A percentile compares a stretch with the other conserved stretches of the same genome.
These are phyloP conservation scores for Hirschfeldia incana DNA, from an alignment of 345 rosid genomes.

Conservation along the genomic window DNA sequence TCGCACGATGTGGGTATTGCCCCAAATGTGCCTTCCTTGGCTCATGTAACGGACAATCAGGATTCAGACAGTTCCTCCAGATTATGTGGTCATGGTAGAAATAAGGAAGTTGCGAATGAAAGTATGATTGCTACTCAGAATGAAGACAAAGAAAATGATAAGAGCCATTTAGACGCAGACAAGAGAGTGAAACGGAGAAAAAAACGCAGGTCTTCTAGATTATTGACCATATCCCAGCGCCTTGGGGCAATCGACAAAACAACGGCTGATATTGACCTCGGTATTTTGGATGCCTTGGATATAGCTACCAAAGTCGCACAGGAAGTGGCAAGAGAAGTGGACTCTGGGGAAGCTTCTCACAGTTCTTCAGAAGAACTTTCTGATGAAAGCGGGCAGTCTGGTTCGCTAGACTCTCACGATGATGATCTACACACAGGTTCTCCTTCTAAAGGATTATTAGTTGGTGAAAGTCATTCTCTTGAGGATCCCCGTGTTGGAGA, in stretches of 20 bases:
- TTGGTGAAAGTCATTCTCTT: conserved; percentile 47
- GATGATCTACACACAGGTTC: conserved; percentile 35
- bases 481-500: conserved; percentile 44
- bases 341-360: conserved; percentile 59
- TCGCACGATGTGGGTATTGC: conserved; percentile 28
- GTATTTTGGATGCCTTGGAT: conserved; percentile 85
- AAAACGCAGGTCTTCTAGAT: conserved; percentile 46
- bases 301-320: conserved; percentile 91
- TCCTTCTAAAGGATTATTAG: conserved; percentile 46
- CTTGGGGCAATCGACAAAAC: conserved; percentile 46
- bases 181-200: conserved; percentile 45
- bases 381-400: conserved; percentile 47
- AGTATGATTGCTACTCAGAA: conserved; percentile 36
- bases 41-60: conserved; percentile 40
- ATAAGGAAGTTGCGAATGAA: conserved; percentile 38
- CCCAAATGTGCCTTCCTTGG: conserved; percentile 16
- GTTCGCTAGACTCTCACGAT: conserved; percentile 50
- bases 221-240: conserved; percentile 37
- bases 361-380: conserved; percentile 63
- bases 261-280: conserved; percentile 68
- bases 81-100: conserved; percentile 37
- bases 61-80: conserved; percentile 43
- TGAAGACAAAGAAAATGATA: conserved; percentile 45
- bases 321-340: conserved; percentile 88
- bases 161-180: conserved; percentile 39